Percentiles rank a stretch among this genome's conserved stretches.
Conservation (phyloP, 805 yeast genomes). For the Candida ponderosae region DNA sequence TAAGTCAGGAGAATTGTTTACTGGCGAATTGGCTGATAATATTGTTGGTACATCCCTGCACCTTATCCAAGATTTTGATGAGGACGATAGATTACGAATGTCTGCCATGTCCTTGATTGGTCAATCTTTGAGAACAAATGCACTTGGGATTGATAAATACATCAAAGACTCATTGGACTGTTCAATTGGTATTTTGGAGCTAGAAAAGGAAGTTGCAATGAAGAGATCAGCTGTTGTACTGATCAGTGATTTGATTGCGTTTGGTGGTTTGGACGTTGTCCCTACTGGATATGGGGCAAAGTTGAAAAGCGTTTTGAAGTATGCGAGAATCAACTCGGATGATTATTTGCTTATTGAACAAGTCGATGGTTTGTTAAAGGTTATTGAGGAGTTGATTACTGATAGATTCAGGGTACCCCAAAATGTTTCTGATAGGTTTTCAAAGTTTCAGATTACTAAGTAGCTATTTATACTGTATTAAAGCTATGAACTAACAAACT, state of each 20-base stretch:
- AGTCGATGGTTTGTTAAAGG: constrained; percentile 30
- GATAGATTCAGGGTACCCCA: constrained; percentile 3
- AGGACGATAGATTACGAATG: constrained; percentile 64
- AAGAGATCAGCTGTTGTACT: constrained; percentile 71
- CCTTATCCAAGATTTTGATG: constrained; percentile 26
- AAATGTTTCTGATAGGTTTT: neutral
- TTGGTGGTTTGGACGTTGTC: constrained; percentile 38
- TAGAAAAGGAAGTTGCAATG: constrained; percentile 47
- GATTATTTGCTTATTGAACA: constrained; percentile 59
- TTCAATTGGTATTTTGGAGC: constrained; percentile 62
- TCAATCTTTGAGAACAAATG: constrained; percentile 49
- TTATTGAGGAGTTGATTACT: constrained; percentile 17
- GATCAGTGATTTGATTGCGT: constrained; percentile 49
- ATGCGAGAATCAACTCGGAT: constrained; percentile 36
- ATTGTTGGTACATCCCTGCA: constrained; percentile 37
- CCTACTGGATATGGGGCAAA: constrained; percentile 40
- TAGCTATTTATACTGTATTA: too few relatives aligned
- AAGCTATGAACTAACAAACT: constrained; percentile 11
- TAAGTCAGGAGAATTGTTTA: constrained; percentile 37
- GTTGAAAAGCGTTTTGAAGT: constrained; percentile 34
- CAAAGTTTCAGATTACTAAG: too few relatives aligned
- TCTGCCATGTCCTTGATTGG: constrained; percentile 88
- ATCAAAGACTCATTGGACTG: constrained; percentile 64
- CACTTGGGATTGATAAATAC: constrained; percentile 39
- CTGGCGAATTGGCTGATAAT: constrained; percentile 32